Evolutionary conservation across 108 stramenopile species (phyloP).

Genomic region (Pseudonitzschia delicatissima): DNA sequence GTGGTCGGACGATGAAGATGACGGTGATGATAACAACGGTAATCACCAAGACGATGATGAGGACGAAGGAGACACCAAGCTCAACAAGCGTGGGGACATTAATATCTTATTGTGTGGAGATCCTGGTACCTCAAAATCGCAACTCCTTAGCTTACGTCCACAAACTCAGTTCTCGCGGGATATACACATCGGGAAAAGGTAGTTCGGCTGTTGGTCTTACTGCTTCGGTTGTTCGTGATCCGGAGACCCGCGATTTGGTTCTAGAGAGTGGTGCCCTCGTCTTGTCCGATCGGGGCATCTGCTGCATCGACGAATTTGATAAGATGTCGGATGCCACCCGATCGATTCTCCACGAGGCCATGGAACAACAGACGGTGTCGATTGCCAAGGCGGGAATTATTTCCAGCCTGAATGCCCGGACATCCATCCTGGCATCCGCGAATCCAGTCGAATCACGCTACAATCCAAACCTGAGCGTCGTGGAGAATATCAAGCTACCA

Average conservation of each 20-base stretch:
- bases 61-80: constrained; percentile 44
- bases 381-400: constrained; percentile 99
- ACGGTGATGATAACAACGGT: constrained; percentile 31
- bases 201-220: constrained; percentile 98
- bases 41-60: constrained; percentile 30
- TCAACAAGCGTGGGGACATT: constrained; percentile 94
- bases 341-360: constrained; percentile 98
- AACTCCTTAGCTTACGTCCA: constrained; percentile 96
- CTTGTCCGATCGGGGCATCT: constrained; percentile 95
- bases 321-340: constrained; percentile 98
- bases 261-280: constrained; percentile 98
- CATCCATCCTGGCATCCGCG: constrained; percentile 96
- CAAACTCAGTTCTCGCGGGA: constrained; percentile 94
- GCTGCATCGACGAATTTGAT: constrained; percentile 96
- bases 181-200: constrained; percentile 98
- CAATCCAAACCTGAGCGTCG: constrained; percentile 95
- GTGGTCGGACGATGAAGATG: constrained; percentile 24
- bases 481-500: constrained; percentile 98
- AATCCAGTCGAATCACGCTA: constrained; percentile 98
- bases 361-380: constrained; percentile 99
- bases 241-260: constrained; percentile 96
- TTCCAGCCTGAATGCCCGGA: constrained; percentile 95
- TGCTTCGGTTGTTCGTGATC: constrained; percentile 97
- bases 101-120: constrained; percentile 98
- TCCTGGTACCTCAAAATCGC: constrained; percentile 97